Conservation (phyloP, 2,329 filamentous ascomycete species). For the Trichoderma sp. region DNA sequence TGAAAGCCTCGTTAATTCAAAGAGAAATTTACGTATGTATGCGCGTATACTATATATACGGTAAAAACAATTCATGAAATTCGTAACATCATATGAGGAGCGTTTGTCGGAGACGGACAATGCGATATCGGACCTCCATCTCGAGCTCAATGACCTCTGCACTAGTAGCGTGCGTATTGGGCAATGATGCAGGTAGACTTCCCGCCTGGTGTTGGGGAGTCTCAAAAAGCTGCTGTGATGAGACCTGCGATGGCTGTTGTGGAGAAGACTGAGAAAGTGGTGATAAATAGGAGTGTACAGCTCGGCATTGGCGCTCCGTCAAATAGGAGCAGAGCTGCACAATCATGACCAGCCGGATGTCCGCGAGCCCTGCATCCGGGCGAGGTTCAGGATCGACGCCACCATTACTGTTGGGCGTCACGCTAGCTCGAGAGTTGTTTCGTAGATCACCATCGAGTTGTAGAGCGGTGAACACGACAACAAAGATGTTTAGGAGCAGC, state of each 20-base stretch:
- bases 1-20: too few species aligned
- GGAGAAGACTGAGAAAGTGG: too few species aligned
- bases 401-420: too few species aligned
- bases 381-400: neutral
- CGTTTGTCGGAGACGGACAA: neutral
- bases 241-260: neutral
- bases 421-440: too few species aligned
- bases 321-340: constrained; percentile 9
- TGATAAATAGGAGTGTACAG: neutral
- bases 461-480: neutral
- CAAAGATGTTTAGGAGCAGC: neutral
- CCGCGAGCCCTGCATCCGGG: neutral
- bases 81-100: neutral
- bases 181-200: neutral
- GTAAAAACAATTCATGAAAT: neutral
- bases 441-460: too few species aligned
- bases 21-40: too few species aligned
- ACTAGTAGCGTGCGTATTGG: neutral
- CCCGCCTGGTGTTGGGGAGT: neutral
- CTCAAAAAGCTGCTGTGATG: neutral
- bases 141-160: neutral
- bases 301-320: neutral
- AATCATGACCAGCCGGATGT: neutral
- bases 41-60: too few species aligned
- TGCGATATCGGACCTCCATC: neutral